Conservation (phyloP, 1,284 basidiomycete species). For the Irpex lacteus region DNA sequence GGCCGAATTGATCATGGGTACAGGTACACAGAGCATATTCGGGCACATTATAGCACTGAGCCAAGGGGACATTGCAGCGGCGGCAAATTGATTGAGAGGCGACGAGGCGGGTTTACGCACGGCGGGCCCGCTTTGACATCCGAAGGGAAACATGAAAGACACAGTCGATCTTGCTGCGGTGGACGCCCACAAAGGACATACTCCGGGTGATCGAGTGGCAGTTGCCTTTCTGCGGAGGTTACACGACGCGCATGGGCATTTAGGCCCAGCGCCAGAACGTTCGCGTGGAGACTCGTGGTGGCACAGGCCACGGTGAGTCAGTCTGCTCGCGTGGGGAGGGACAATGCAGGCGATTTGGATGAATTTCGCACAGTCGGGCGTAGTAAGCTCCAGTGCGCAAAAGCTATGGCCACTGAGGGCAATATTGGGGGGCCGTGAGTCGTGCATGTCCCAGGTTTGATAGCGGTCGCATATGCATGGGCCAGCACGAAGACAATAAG, state of each 20-base stretch:
- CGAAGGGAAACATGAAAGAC: neutral
- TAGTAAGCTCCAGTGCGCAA: neutral
- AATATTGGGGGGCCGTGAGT: neutral
- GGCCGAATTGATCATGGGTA: conserved; percentile 7
- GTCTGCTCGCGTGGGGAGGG: neutral
- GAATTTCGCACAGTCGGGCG: neutral
- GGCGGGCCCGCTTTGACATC: neutral
- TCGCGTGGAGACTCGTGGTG: neutral
- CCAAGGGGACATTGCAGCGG: neutral
- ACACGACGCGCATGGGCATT: no score
- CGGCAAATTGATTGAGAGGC: neutral
- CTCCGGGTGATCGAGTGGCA: neutral
- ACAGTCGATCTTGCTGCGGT: neutral
- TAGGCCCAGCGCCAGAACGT: no score
- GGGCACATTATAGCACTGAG: neutral
- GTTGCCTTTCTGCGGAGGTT: neutral
- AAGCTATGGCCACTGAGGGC: neutral
- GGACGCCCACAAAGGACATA: neutral
- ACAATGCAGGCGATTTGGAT: neutral
- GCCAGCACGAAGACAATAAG: conserved; percentile 20
- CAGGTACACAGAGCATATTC: neutral
- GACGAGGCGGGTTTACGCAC: neutral
- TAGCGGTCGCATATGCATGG: neutral
- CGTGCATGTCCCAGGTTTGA: neutral
- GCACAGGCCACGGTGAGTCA: neutral